Evolutionary conservation across 345 rosid genomes (phyloP).

Genomic region (Noccaea bulbosa): DNA sequence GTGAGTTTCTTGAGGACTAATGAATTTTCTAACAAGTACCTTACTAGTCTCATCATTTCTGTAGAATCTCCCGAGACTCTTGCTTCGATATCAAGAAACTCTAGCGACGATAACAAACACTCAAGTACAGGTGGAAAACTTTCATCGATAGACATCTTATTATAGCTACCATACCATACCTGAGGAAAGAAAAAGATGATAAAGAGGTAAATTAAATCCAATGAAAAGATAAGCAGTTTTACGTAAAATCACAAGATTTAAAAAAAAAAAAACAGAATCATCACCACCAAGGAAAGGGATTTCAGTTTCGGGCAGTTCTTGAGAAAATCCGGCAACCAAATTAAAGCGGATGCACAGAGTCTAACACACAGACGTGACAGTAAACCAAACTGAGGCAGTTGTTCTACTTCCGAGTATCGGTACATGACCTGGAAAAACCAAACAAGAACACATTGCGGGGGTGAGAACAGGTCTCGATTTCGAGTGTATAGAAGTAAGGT

Average conservation of each 20-base stretch:
- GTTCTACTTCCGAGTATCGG: neutral
- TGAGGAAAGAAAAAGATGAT: neutral
- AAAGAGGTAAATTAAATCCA: neutral
- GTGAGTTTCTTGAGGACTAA: slow-evolving; percentile 7
- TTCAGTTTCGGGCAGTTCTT: slow-evolving; percentile 22
- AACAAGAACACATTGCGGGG: neutral
- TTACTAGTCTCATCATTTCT: neutral
- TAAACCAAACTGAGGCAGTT: neutral
- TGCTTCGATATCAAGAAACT: neutral
- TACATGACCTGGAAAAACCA: neutral
- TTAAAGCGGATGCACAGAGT: neutral
- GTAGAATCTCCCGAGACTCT: neutral
- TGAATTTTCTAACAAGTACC: neutral
- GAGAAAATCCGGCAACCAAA: slow-evolving; percentile 9
- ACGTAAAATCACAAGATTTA: too few species aligned
- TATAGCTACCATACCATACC: neutral
- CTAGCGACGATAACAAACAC: neutral
- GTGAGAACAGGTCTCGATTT: neutral
- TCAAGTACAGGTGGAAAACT: neutral
- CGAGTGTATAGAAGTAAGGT: too few species aligned
- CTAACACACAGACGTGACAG: neutral
- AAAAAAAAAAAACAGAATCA: neutral
- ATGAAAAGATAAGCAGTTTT: neutral
- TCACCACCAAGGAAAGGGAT: slow-evolving; percentile 18
- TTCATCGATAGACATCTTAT: too few species aligned